These are phyloP conservation scores for Alternaria infectoria DNA, from an alignment of 2,329 filamentous ascomycete species.

Conservation along the genomic window DNA sequence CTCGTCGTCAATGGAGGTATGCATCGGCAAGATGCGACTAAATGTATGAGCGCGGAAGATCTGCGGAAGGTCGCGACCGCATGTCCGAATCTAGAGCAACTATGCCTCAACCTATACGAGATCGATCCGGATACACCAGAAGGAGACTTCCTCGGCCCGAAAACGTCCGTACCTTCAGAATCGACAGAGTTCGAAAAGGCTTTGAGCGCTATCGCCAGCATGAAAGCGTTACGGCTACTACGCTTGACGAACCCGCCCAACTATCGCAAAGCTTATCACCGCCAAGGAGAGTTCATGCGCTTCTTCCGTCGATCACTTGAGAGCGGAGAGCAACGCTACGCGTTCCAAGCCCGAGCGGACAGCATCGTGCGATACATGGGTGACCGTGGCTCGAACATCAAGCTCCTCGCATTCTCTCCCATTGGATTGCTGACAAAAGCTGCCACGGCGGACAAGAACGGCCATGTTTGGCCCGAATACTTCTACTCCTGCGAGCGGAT, in stretches of 20 bases:
- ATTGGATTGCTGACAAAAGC: not conserved
- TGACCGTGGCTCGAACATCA: accelerated
- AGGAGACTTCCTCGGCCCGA: not conserved
- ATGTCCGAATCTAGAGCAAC: not conserved
- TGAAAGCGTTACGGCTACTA: not conserved
- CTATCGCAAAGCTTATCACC: not conserved
- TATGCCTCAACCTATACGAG: not conserved
- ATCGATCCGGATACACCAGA: not conserved
- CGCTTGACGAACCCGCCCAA: not conserved
- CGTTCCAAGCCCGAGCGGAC: not conserved
- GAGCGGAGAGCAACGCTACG: not conserved
- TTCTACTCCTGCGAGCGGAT: not conserved
- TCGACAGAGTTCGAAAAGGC: not conserved
- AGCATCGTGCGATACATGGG: not conserved
- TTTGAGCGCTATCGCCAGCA: not conserved
- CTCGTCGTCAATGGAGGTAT: not conserved
- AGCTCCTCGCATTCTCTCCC: not conserved
- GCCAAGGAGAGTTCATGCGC: not conserved
- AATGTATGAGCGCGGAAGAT: not conserved
- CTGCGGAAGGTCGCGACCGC: not conserved
- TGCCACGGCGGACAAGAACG: not conserved
- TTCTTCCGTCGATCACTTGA: not conserved
- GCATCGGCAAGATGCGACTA: not conserved
- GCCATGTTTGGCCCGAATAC: not conserved
- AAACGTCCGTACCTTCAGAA: not conserved